Evolutionary conservation across 1,139 yeast genomes (phyloP).

Genomic region (Magnusiomyces fungicola): DNA sequence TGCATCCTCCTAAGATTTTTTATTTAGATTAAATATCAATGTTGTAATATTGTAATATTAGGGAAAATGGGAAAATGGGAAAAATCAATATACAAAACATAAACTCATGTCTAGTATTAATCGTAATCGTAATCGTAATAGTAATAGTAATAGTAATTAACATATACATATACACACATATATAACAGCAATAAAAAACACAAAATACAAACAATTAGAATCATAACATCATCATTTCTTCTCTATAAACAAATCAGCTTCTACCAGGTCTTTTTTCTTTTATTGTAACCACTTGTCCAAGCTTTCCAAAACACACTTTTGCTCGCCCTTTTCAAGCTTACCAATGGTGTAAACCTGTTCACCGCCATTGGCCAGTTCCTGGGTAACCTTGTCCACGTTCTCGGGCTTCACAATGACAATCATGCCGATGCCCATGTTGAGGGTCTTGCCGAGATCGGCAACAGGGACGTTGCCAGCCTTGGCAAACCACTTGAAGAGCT

Average conservation of each 20-base stretch:
- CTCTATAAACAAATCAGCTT: too few relatives aligned
- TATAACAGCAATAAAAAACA: background rate
- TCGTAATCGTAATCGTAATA: too few relatives aligned
- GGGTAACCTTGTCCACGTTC: conserved; percentile 52
- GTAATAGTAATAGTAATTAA: too few relatives aligned
- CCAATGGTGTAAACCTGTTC: conserved; percentile 82
- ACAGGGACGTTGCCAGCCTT: conserved; percentile 84
- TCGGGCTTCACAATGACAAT: conserved; percentile 64
- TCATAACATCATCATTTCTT: too few relatives aligned
- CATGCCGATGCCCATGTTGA: conserved; percentile 98
- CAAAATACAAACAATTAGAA: too few relatives aligned
- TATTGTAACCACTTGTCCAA: conserved; percentile 43
- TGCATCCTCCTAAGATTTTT: background rate
- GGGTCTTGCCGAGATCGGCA: conserved; percentile 77
- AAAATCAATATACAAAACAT: too few relatives aligned
- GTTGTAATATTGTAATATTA: too few relatives aligned
- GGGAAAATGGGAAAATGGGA: too few relatives aligned
- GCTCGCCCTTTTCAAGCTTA: conserved; percentile 48
- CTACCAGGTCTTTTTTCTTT: too few relatives aligned
- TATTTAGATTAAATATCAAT: too few relatives aligned
- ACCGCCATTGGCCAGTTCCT: conserved; percentile 52
- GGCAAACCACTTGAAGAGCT: conserved; percentile 91
- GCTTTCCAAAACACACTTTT: conserved; percentile 64
- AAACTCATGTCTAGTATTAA: too few relatives aligned
- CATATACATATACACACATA: too few relatives aligned